phyloP scores from a whole-genome alignment of 352 stramenopile genomes.

The Phytopythium boreale region DNA sequence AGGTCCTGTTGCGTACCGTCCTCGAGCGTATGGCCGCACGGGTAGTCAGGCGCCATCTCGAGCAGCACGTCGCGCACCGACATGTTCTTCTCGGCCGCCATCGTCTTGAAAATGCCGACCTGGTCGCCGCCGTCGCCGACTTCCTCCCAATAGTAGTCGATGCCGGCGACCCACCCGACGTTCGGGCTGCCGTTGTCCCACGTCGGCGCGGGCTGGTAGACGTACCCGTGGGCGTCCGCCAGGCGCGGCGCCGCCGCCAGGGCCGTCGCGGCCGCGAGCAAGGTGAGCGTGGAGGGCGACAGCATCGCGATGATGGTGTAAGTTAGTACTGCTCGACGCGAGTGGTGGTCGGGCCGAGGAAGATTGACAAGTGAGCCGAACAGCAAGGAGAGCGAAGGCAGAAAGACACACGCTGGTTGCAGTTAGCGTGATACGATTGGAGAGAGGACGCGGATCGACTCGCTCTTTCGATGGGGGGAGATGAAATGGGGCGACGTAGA shows the following conservation, averaged over 20 bases:
- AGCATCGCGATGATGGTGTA: background rate
- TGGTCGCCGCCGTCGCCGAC: slow-evolving; percentile 25
- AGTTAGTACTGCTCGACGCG: background rate
- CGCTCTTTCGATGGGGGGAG: too few relatives aligned
- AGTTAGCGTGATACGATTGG: too few relatives aligned
- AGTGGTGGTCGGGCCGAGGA: background rate
- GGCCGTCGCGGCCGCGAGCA: background rate
- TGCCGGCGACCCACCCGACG: background rate
- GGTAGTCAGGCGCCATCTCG: slow-evolving; percentile 24
- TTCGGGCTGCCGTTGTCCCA: slow-evolving; percentile 1
- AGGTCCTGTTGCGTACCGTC: slow-evolving; percentile 28
- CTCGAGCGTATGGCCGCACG: slow-evolving; percentile 28
- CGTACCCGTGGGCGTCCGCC: slow-evolving; percentile 5
- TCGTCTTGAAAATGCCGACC: slow-evolving; percentile 23
- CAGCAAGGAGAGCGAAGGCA: too few relatives aligned
- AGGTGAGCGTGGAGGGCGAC: background rate
- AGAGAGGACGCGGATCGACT: too few relatives aligned
- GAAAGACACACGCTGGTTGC: too few relatives aligned
- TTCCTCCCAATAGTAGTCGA: slow-evolving; percentile 23
- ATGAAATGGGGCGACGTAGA: too few relatives aligned
- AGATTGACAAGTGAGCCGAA: background rate
- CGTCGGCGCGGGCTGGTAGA: slow-evolving; percentile 8
- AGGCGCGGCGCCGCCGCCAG: background rate
- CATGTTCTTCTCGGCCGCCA: slow-evolving; percentile 28
- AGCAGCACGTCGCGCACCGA: slow-evolving; percentile 28